Evolutionary conservation across 805 yeast species (phyloP).

Genomic region (Priceomyces carsonii): DNA sequence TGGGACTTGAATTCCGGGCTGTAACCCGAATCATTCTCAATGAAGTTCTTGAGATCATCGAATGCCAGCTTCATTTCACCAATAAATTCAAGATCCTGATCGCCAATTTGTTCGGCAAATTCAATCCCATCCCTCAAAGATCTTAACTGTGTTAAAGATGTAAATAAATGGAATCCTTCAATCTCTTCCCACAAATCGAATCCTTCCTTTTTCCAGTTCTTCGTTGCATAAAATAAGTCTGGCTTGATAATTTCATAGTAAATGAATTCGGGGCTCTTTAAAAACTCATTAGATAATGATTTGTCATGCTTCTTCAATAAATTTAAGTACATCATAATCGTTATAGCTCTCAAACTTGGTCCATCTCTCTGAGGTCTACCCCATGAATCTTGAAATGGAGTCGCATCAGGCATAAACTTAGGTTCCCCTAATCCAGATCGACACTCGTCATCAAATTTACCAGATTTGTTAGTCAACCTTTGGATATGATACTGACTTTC

Average conservation of each 20-base stretch:
- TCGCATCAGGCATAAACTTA: slow-evolving; percentile 69
- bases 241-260: slow-evolving; percentile 58
- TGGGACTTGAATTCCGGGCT: slow-evolving; percentile 37
- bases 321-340: slow-evolving; percentile 58
- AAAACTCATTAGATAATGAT: slow-evolving; percentile 21
- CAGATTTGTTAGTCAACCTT: slow-evolving; percentile 67
- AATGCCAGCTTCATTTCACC: slow-evolving; percentile 28
- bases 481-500: slow-evolving; percentile 61
- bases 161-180: slow-evolving; percentile 74
- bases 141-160: slow-evolving; percentile 70
- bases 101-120: slow-evolving; percentile 24
- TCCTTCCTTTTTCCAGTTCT: slow-evolving; percentile 63
- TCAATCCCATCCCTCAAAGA: slow-evolving; percentile 61
- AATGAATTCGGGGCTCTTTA: slow-evolving; percentile 33
- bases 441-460: slow-evolving; percentile 44
- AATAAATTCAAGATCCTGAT: slow-evolving; percentile 28
- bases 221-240: slow-evolving; percentile 65
- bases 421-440: slow-evolving; percentile 84
- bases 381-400: slow-evolving; percentile 69
- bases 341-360: slow-evolving; percentile 76
- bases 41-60: slow-evolving; percentile 36
- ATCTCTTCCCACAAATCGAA: slow-evolving; percentile 96
- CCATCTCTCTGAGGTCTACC: slow-evolving; percentile 98
- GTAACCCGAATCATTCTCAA: slow-evolving; percentile 45
- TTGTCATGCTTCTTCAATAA: slow-evolving; percentile 34